These are phyloP conservation scores for Penicillium oxalicum DNA, from an alignment of 2,329 filamentous ascomycete genomes.

Conservation along the genomic window DNA sequence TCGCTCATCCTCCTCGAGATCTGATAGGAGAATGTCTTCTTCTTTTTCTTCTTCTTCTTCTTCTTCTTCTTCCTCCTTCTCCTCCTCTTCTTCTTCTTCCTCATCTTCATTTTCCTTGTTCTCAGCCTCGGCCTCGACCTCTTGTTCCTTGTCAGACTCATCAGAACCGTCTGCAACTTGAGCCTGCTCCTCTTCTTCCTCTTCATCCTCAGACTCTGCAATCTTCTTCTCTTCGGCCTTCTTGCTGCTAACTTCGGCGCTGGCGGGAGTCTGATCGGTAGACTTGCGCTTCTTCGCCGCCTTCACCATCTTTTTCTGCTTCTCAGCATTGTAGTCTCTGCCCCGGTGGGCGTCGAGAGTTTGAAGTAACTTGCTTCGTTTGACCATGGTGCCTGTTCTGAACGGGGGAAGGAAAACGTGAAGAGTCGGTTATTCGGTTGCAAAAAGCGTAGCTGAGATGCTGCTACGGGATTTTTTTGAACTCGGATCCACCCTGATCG, in stretches of 20 bases:
- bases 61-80: slow-evolving; percentile 42
- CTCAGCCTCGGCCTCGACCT: slow-evolving; percentile 29
- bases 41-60: slow-evolving; percentile 68
- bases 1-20: slow-evolving; percentile 73
- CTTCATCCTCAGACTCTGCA: too few species aligned
- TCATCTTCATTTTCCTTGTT: slow-evolving; percentile 29
- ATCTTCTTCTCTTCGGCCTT: too few species aligned
- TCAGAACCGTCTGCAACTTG: slow-evolving; percentile 19
- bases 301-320: slow-evolving; percentile 62
- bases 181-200: slow-evolving; percentile 28
- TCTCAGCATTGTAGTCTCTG: slow-evolving; percentile 67
- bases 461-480: slow-evolving; percentile 32
- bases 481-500: slow-evolving; percentile 17
- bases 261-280: slow-evolving; percentile 24
- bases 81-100: slow-evolving; percentile 29
- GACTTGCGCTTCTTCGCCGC: slow-evolving; percentile 43
- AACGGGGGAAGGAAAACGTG: slow-evolving; percentile 4
- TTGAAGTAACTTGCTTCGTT: slow-evolving; percentile 53
- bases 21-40: slow-evolving; percentile 83
- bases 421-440: slow-evolving; percentile 8
- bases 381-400: slow-evolving; percentile 38
- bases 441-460: slow-evolving; percentile 12
- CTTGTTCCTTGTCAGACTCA: slow-evolving; percentile 23
- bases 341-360: slow-evolving; percentile 55
- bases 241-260: slow-evolving; percentile 20